Evolutionary conservation across 805 yeast species (phyloP).

Genomic region (Peterozyma xylosa): DNA sequence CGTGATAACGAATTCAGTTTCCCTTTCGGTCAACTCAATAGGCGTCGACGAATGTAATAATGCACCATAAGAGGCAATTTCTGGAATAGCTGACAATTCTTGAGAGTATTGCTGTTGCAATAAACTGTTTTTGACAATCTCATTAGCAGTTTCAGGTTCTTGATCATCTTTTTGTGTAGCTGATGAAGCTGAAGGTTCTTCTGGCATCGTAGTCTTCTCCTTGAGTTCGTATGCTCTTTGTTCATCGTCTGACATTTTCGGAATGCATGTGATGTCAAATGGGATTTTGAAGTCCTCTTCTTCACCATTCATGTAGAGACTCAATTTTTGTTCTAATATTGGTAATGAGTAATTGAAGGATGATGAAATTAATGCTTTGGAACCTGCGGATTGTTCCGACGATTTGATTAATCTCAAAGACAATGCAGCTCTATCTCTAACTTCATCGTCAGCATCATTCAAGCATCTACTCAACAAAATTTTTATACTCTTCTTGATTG

Average conservation of each 20-base stretch:
- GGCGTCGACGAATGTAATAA: slow-evolving; percentile 63
- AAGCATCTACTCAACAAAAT: slow-evolving; percentile 77
- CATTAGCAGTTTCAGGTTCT: slow-evolving; percentile 20
- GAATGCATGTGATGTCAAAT: slow-evolving; percentile 67
- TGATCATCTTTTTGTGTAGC: slow-evolving; percentile 15
- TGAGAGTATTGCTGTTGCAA: slow-evolving; percentile 61
- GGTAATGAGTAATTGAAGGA: slow-evolving; percentile 65
- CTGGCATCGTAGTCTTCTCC: slow-evolving; percentile 32
- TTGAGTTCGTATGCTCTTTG: slow-evolving; percentile 55
- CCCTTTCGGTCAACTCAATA: slow-evolving; percentile 77
- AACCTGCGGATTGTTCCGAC: slow-evolving; percentile 16
- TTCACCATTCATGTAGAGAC: slow-evolving; percentile 56
- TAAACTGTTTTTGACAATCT: slow-evolving; percentile 23
- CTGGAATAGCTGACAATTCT: slow-evolving; percentile 64
- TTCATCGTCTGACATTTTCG: slow-evolving; percentile 61
- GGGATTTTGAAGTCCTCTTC: slow-evolving; percentile 41
- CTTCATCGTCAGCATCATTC: slow-evolving; percentile 91
- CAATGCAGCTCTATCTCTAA: slow-evolving; percentile 92
- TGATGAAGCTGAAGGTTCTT: slow-evolving; percentile 15
- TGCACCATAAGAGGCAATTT: slow-evolving; percentile 65
- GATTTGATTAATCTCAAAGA: slow-evolving; percentile 48
- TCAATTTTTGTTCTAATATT: slow-evolving; percentile 70
- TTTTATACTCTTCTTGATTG: slow-evolving; percentile 59
- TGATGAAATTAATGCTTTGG: slow-evolving; percentile 52
- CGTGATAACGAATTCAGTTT: slow-evolving; percentile 85